These are phyloP conservation scores for Fusarium tjaetaba DNA, from an alignment of 2,329 filamentous ascomycete species.

Conservation along the genomic window DNA sequence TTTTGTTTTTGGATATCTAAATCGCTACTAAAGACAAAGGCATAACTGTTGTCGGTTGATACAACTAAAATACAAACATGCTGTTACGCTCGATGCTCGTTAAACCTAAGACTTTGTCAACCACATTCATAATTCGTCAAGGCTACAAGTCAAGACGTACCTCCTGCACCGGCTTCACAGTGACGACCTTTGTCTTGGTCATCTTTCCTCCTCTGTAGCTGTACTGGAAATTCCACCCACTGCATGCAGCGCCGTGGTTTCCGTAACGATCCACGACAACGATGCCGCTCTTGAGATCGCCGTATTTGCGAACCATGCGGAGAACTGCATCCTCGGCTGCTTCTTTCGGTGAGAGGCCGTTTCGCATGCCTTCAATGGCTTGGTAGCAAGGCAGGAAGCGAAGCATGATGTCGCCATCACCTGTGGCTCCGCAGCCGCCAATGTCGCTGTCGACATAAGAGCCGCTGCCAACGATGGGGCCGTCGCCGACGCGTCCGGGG, in stretches of 20 bases:
- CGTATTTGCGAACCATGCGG: constrained; percentile 60
- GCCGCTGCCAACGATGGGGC: constrained; percentile 63
- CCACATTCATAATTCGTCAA: background rate
- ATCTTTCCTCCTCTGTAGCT: constrained; percentile 59
- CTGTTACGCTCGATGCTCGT: background rate
- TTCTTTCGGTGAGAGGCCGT: constrained; percentile 57
- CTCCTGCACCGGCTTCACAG: constrained; percentile 46
- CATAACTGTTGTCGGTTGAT: background rate
- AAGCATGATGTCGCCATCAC: constrained; percentile 68
- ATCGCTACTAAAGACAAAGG: background rate
- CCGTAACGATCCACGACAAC: constrained; percentile 62
- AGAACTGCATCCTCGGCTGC: constrained; percentile 62
- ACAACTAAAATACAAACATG: constrained; percentile 1
- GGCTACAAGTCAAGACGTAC: constrained; percentile 12
- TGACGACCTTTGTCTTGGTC: constrained; percentile 57
- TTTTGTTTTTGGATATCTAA: background rate
- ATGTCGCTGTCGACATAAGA: constrained; percentile 65
- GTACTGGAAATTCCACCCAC: constrained; percentile 66
- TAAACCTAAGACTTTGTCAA: constrained; percentile 11
- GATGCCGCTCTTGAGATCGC: constrained; percentile 57
- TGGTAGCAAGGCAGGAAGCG: constrained; percentile 67
- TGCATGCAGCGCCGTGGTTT: constrained; percentile 60
- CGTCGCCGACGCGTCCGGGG: constrained; percentile 65
- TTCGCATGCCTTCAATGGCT: constrained; percentile 63
- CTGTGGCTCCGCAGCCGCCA: constrained; percentile 65